phyloP scores from a whole-genome alignment of 176 grass and related monocot species.

The barley (Hordeum vulgare) region DNA sequence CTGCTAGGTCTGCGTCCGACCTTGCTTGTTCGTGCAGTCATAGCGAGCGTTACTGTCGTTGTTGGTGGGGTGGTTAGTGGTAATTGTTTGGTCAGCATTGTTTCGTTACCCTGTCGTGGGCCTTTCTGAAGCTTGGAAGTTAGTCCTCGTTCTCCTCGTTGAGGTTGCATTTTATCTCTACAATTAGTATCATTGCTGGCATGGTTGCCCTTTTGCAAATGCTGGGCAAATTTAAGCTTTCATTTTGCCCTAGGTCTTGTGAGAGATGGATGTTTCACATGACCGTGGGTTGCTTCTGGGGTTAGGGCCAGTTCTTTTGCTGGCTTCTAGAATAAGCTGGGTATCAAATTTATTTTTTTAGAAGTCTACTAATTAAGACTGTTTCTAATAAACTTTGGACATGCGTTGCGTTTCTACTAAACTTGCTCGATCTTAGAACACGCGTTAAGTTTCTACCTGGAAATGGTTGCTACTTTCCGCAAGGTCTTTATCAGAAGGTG shows the following conservation, averaged over 20 bases:
- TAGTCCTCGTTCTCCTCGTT: background rate
- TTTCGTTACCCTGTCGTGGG: background rate
- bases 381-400: too few species aligned
- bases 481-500: background rate
- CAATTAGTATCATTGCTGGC: background rate
- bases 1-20: background rate
- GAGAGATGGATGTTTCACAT: background rate
- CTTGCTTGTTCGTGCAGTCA: background rate
- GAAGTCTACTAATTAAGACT: too few species aligned
- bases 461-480: background rate
- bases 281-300: background rate
- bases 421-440: background rate
- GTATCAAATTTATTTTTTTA: too few species aligned
- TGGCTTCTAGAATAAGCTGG: too few species aligned
- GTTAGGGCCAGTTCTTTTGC: too few species aligned
- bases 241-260: background rate
- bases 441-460: background rate
- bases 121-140: background rate
- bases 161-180: background rate
- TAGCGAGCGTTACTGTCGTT: background rate
- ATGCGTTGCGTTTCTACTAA: background rate
- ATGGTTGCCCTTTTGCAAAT: background rate
- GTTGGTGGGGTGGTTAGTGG: background rate
- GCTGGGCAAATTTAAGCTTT: background rate
- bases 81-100: background rate